Evolutionary conservation across 345 rosid species (phyloP).

Genomic region (Cochlearia excelsa): DNA sequence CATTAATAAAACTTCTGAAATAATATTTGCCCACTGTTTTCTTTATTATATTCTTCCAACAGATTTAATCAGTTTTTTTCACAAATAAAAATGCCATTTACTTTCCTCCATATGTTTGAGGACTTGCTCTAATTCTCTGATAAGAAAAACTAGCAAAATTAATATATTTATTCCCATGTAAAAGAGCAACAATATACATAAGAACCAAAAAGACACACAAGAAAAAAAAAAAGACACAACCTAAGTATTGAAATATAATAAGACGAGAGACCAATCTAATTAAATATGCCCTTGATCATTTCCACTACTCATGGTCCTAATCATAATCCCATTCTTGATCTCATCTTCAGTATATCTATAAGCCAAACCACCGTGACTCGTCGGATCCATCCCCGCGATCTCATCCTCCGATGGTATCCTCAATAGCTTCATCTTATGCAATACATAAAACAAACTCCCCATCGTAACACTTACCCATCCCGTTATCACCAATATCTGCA

Average conservation of each 20-base stretch:
- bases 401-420: constrained; percentile 45
- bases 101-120: too few relatives aligned
- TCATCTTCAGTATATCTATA: constrained; percentile 35
- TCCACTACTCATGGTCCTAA: constrained; percentile 19
- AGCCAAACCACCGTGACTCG: constrained; percentile 45
- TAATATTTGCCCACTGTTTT: too few relatives aligned
- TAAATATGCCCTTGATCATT: not conserved
- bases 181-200: constrained; percentile 3
- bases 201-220: not conserved
- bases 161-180: constrained; percentile 14
- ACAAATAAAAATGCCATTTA: too few relatives aligned
- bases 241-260: too few relatives aligned
- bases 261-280: too few relatives aligned
- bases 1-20: too few relatives aligned
- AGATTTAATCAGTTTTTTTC: too few relatives aligned
- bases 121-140: too few relatives aligned
- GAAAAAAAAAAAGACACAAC: not conserved
- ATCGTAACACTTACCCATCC: constrained; percentile 45
- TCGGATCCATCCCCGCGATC: constrained; percentile 41
- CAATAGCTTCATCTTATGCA: constrained; percentile 36
- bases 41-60: too few relatives aligned
- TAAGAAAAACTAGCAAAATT: too few relatives aligned
- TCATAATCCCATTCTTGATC: constrained; percentile 21
- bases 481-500: constrained; percentile 37
- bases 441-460: constrained; percentile 36